phyloP scores from a whole-genome alignment of 2,329 filamentous ascomycete genomes.

The Trichothecium sympodiale region DNA sequence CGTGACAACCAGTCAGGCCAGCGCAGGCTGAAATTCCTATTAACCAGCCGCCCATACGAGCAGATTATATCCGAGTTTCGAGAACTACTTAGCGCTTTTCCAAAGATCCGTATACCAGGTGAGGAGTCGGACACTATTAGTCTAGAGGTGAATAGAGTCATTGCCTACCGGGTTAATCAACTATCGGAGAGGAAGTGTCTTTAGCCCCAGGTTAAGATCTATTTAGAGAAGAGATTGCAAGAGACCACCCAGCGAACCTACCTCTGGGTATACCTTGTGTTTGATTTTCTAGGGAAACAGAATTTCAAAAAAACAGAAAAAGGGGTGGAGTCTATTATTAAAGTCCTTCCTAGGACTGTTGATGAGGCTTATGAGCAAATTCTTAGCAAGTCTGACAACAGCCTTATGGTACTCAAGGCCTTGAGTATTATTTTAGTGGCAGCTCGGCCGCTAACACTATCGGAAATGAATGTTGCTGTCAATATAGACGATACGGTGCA shows the following conservation, averaged over 20 bases:
- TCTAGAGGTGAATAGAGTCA: conserved; percentile 22
- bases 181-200: conserved; percentile 10
- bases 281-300: conserved; percentile 15
- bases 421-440: conserved; percentile 16
- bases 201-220: conserved; percentile 5
- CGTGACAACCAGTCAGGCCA: background rate
- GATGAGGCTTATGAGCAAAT: conserved; percentile 18
- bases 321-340: conserved; percentile 10
- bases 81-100: conserved; percentile 9
- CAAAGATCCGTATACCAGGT: conserved; percentile 20
- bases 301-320: conserved; percentile 11
- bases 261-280: conserved; percentile 24
- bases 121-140: conserved; percentile 22
- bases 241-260: conserved; percentile 19
- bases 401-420: conserved; percentile 3
- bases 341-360: conserved; percentile 15
- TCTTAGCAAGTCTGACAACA: conserved; percentile 6
- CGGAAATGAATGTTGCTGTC: conserved; percentile 17
- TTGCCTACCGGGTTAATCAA: conserved; percentile 15
- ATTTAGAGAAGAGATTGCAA: conserved; percentile 11
- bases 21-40: conserved; percentile 18
- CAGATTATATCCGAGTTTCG: conserved; percentile 15
- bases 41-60: conserved; percentile 23
- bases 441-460: conserved; percentile 12
- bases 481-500: conserved; percentile 8